Conservation (phyloP, 176 grass and related monocot species). For the Paspalum notatum region DNA sequence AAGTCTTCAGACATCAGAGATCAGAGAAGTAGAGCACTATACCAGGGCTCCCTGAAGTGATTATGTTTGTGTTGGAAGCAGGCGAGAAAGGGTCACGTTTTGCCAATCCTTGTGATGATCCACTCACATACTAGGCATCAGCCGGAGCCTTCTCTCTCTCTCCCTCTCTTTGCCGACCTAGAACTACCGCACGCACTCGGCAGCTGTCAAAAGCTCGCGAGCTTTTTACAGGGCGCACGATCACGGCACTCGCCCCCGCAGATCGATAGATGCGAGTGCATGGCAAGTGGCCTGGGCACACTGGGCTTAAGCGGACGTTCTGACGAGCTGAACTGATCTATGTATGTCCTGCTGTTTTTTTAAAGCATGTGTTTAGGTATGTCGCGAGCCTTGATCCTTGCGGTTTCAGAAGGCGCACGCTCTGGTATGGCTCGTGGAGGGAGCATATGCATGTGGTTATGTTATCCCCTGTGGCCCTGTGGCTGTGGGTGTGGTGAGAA, state of each 20-base stretch:
- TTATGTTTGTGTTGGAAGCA: neutral
- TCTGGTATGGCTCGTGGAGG: neutral
- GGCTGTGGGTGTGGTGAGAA: constrained; percentile 8
- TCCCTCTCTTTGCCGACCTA: neutral
- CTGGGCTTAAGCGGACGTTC: neutral
- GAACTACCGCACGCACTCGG: neutral
- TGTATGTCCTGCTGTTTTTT: neutral
- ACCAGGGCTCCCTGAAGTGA: too few species aligned
- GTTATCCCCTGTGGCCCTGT: neutral
- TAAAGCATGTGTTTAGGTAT: constrained; percentile 6
- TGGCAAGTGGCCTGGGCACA: neutral
- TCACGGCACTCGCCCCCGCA: neutral
- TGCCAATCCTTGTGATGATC: neutral
- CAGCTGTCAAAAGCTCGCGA: constrained; percentile 25
- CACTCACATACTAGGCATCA: neutral
- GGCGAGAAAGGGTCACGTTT: neutral
- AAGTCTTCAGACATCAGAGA: neutral
- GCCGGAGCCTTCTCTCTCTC: too few species aligned
- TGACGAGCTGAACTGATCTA: neutral
- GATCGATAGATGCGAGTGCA: constrained; percentile 13
- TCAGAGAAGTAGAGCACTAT: too few species aligned
- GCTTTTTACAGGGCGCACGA: neutral
- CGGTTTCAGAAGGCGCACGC: neutral
- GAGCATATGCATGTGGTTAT: neutral
- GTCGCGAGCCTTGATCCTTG: neutral